Evolutionary conservation across 2,329 filamentous ascomycete genomes (phyloP).

Genomic region (Fusarium dimerum): DNA sequence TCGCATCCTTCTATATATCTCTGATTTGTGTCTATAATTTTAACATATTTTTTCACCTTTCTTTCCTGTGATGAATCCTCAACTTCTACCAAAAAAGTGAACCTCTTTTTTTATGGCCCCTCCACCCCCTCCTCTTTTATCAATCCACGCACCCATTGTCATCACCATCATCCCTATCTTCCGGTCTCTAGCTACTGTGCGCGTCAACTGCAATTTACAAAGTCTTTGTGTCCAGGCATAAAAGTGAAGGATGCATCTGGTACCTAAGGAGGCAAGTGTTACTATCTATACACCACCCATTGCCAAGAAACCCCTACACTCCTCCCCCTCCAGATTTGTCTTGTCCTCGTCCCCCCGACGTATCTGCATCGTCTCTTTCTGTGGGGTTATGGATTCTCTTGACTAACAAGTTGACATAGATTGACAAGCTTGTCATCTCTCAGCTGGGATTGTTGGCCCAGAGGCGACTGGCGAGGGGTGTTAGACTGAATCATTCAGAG

Average conservation of each 20-base stretch:
- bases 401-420: constrained; percentile 50
- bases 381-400: background rate
- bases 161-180: background rate
- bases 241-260: constrained; percentile 44
- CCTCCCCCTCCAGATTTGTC: constrained; percentile 6
- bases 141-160: background rate
- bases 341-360: constrained; percentile 10
- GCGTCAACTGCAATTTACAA: too few relatives aligned
- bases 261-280: constrained; percentile 44
- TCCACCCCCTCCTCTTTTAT: background rate
- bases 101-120: background rate
- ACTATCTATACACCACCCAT: constrained; percentile 27
- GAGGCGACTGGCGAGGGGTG: constrained; percentile 80
- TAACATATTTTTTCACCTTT: too few relatives aligned
- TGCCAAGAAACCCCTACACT: constrained; percentile 10
- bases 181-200: too few relatives aligned
- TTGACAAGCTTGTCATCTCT: constrained; percentile 94
- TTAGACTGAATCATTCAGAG: constrained; percentile 88
- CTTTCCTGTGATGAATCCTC: background rate
- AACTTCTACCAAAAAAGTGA: background rate
- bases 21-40: too few relatives aligned
- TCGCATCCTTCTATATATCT: background rate
- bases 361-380: background rate
- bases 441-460: constrained; percentile 88
- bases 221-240: too few relatives aligned